Evolutionary conservation across 495 filamentous ascomycete genomes (phyloP).

Genomic region (Clohesyomyces aquaticus): DNA sequence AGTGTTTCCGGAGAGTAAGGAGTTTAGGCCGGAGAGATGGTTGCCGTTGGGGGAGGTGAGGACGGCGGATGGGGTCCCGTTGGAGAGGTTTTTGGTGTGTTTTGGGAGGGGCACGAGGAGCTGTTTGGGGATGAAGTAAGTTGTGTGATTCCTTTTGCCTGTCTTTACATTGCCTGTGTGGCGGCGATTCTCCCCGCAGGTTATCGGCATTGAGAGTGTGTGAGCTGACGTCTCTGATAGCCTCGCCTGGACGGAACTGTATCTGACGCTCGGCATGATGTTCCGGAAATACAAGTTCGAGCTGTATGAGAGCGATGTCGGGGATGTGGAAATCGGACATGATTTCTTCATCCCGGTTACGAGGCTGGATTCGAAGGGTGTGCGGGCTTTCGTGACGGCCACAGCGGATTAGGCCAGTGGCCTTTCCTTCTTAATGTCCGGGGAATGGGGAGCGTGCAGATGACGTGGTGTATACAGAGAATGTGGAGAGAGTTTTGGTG

Average conservation of each 20-base stretch:
- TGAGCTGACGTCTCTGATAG: background rate
- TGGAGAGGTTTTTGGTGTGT: slow-evolving; percentile 36
- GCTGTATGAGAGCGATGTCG: slow-evolving; percentile 25
- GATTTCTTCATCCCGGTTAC: slow-evolving; percentile 36
- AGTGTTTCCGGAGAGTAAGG: slow-evolving; percentile 22
- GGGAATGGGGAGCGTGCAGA: too few relatives aligned
- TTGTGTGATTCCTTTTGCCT: background rate
- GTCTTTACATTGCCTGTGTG: too few relatives aligned
- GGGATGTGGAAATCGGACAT: slow-evolving; percentile 32
- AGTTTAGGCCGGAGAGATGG: slow-evolving; percentile 39
- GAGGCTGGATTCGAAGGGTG: slow-evolving; percentile 32
- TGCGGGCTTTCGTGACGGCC: slow-evolving; percentile 22
- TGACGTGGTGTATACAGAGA: too few relatives aligned
- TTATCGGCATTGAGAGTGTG: too few relatives aligned
- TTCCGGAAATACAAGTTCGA: slow-evolving; percentile 39
- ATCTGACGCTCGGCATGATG: slow-evolving; percentile 37
- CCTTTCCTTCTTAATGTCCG: too few relatives aligned
- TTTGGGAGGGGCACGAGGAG: slow-evolving; percentile 37
- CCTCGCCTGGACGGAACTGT: slow-evolving; percentile 40
- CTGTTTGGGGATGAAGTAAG: slow-evolving; percentile 38
- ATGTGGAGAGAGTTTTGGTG: too few relatives aligned
- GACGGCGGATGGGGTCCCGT: slow-evolving; percentile 16
- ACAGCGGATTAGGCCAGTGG: slow-evolving; percentile 27
- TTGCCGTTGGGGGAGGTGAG: slow-evolving; percentile 29
- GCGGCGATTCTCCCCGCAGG: too few relatives aligned